Conservation (phyloP, 176 grass and related monocot species). For the Thinopyrum elongatum region DNA sequence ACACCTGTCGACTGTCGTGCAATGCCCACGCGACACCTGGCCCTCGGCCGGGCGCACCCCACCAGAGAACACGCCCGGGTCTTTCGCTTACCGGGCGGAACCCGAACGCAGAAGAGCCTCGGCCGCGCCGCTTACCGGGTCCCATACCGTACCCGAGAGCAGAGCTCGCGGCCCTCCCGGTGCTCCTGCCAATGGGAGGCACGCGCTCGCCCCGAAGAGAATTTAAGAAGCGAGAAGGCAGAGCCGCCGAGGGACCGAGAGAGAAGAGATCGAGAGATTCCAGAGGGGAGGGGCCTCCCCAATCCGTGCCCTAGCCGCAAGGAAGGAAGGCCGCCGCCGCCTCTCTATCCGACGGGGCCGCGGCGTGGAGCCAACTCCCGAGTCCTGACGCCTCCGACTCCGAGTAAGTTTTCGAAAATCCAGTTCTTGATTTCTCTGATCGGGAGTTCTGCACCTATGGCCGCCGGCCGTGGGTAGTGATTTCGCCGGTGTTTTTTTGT, state of each 20-base stretch:
- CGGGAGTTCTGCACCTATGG: neutral
- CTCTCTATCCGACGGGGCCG: no score
- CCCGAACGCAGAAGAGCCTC: neutral
- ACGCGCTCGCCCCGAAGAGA: slow-evolving; percentile 29
- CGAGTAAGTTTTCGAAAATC: slow-evolving; percentile 22
- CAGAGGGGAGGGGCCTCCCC: neutral
- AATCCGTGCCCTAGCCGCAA: neutral
- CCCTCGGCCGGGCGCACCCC: neutral
- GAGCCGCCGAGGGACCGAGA: neutral
- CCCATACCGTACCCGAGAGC: neutral
- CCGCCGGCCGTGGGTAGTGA: neutral
- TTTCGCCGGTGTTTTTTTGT: neutral
- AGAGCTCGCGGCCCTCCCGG: neutral
- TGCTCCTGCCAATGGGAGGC: slow-evolving; percentile 34
- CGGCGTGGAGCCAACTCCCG: no score
- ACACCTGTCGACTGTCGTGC: neutral
- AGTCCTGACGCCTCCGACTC: neutral
- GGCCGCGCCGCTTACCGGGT: neutral
- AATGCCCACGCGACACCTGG: neutral
- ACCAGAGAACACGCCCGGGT: neutral
- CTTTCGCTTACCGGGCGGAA: neutral
- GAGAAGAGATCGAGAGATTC: neutral
- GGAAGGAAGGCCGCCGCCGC: no score
- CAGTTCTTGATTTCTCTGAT: neutral
- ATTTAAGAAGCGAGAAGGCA: slow-evolving; percentile 40